A percentile compares a stretch with the other conserved stretches of the same genome.
Evolutionary conservation across 345 rosid genomes (phyloP).

Genomic region (Pistacia atlantica): DNA sequence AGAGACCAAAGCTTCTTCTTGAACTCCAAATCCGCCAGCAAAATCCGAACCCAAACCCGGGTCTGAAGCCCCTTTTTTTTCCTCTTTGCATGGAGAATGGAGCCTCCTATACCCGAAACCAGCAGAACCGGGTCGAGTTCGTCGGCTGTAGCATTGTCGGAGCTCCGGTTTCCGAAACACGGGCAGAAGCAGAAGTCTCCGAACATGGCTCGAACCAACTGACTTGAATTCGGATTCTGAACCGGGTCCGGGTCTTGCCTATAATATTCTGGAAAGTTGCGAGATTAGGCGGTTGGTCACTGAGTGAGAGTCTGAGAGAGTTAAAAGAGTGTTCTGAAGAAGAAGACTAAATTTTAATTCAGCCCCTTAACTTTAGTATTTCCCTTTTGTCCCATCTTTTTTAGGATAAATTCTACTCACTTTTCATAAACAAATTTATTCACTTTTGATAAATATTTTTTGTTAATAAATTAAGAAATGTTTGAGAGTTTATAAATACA

Average conservation of each 20-base stretch:
- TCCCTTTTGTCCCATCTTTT: too few species aligned
- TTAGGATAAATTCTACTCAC: too few species aligned
- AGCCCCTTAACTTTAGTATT: too few species aligned
- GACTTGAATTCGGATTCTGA: neutral
- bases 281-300: neutral
- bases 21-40: conserved; percentile 78
- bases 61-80: conserved; percentile 52
- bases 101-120: conserved; percentile 83
- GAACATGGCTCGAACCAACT: conserved; percentile 17
- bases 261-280: neutral
- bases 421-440: too few species aligned
- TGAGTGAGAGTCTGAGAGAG: too few species aligned
- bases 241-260: neutral
- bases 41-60: conserved; percentile 88
- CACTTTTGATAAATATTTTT: too few species aligned
- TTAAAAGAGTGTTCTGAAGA: neutral
- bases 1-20: conserved; percentile 78
- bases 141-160: conserved; percentile 15
- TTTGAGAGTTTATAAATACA: too few species aligned
- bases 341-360: neutral
- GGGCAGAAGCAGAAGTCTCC: conserved; percentile 44
- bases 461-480: too few species aligned
- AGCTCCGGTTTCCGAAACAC: conserved; percentile 42
- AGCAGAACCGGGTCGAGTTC: conserved; percentile 72
- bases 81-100: conserved; percentile 63